Evolutionary conservation across 139 green algal species (phyloP), one percentile per base, ranked within the genome.

Genomic region (Tetratostichococcus sp.): DNA sequence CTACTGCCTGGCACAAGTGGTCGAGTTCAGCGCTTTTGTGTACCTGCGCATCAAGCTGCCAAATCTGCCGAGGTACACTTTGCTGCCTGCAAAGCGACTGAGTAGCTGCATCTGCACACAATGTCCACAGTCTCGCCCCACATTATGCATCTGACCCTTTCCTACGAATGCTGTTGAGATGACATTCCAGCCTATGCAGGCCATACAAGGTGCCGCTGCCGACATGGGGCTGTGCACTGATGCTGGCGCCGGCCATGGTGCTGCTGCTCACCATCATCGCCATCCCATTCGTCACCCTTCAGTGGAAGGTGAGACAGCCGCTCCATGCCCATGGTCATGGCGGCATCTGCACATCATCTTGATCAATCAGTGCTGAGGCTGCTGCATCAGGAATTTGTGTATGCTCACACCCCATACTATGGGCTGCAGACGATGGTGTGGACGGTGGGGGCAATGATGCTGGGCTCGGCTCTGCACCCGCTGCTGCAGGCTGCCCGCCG

Each of bases 21-120:
- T 98, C 67, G 94, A 98, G 91, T 98, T 98, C 85, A 84, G 82
- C 30, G 95, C 94, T 11, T 98, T 97, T 70, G 73, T 98, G 28
- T 87, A 80, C 84, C 83, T 98, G 75, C 85, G 94, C 22, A 77
- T 96, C 72, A 89, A 77, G 57, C 65, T 73, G 26, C 92, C 92
- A 1, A 39, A 89, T 35, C 85, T 95, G 32, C 73, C 75, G 6
- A 82, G 91, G 21, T 88, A 57, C 39, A 50, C 32, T 57, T n/a
- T 42, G 42, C 25, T 35, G 42, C 16, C 30, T 14, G 23, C 16
- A 31, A 28, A n/a, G n/a, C n/a, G n/a, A n/a, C n/a, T n/a, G n/a
- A n/a, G n/a, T n/a, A n/a, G n/a, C n/a, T n/a, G n/a, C n/a, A n/a
- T n/a, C n/a, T n/a, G n/a, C n/a, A n/a, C n/a, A n/a, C n/a, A n/a